These are phyloP conservation scores for Phytophthora megakarya DNA, from an alignment of 352 stramenopile genomes.

Conservation along the genomic window DNA sequence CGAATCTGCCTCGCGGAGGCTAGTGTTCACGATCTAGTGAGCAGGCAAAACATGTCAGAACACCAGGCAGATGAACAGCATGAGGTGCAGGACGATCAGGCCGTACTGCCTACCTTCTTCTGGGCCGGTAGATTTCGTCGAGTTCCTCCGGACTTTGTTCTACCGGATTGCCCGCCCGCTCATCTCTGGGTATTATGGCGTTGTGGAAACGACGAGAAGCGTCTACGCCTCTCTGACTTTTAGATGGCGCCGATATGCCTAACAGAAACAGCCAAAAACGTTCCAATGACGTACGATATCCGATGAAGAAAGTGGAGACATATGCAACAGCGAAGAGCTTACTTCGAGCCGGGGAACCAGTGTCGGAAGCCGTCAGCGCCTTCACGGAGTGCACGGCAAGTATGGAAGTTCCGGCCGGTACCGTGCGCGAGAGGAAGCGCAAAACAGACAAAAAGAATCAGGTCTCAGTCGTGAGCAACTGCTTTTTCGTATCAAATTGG, in stretches of 20 bases:
- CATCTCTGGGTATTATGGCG: no score
- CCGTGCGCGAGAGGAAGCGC: no score
- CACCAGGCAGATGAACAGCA: background rate
- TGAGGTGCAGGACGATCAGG: background rate
- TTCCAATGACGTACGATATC: conserved; percentile 10
- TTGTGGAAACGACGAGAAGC: no score
- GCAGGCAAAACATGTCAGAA: background rate
- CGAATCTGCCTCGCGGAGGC: background rate
- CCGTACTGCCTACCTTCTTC: conserved; percentile 6
- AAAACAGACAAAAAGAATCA: no score
- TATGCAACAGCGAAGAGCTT: conserved; percentile 5
- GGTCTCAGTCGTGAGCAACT: no score
- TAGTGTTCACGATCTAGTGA: conserved; percentile 2
- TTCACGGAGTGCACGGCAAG: no score
- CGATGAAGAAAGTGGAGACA: conserved; percentile 21
- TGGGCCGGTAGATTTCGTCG: conserved; percentile 12
- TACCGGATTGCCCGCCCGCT: no score
- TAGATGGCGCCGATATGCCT: conserved; percentile 14
- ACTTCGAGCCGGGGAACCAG: no score
- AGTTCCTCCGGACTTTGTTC: background rate
- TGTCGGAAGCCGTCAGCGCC: no score
- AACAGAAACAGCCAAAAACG: conserved; percentile 17
- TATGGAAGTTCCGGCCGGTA: no score
- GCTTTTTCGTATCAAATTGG: no score
- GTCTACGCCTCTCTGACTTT: no score